Conservation (phyloP, 768 basidiomycete genomes). For the Multifurca ochricompacta region DNA sequence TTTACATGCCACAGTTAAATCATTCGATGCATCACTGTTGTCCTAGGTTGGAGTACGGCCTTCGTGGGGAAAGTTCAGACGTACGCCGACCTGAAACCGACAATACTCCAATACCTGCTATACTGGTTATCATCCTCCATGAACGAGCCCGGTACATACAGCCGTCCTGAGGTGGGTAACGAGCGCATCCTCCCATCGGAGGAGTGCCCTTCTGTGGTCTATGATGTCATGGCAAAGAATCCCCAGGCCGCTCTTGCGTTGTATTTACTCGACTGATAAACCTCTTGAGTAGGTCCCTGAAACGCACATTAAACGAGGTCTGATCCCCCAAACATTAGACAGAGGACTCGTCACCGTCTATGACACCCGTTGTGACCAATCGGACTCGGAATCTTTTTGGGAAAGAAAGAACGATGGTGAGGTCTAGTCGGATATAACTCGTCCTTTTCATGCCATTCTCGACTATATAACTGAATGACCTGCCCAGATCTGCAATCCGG, state of each 20-base stretch:
- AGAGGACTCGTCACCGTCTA: neutral
- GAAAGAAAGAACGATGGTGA: conserved; percentile 16
- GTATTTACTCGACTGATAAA: conserved; percentile 16
- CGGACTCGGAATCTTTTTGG: conserved; percentile 12
- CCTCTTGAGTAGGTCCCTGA: conserved; percentile 19
- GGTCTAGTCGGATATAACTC: neutral
- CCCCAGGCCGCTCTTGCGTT: conserved; percentile 17
- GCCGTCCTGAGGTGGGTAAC: conserved; percentile 20
- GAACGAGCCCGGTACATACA: conserved; percentile 13
- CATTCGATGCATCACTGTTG: neutral
- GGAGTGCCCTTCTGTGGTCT: conserved; percentile 16
- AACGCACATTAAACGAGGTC: conserved; percentile 17
- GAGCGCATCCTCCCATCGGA: conserved; percentile 8
- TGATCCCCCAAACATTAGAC: conserved; percentile 10
- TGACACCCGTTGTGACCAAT: neutral
- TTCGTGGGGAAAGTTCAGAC: conserved; percentile 4
- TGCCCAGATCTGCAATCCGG: conserved; percentile 11
- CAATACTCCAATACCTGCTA: conserved; percentile 12
- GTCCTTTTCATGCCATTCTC: neutral
- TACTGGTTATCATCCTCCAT: conserved; percentile 21
- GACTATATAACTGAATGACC: neutral
- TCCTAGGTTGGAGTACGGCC: conserved; percentile 16
- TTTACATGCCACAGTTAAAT: neutral
- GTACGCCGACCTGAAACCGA: conserved; percentile 1
- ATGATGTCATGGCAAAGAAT: conserved; percentile 19